These are phyloP conservation scores for Boletus eberwhitei DNA, from an alignment of 768 basidiomycete species.

Conservation along the genomic window DNA sequence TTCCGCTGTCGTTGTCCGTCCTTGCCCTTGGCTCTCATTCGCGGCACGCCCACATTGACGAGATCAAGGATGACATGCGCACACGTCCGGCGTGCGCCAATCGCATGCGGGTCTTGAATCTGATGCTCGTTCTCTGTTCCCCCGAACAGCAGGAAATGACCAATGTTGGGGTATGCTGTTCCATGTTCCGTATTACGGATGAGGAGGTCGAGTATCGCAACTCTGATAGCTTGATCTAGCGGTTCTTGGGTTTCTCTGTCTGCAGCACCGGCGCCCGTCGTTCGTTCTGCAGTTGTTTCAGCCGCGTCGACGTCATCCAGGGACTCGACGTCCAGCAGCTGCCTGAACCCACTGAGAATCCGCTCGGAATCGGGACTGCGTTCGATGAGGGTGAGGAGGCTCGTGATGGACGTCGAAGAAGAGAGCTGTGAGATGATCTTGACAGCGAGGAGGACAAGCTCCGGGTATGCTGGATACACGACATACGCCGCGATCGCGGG, in stretches of 20 bases:
- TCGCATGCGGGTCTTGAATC: conserved; percentile 76
- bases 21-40: conserved; percentile 44
- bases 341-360: conserved; percentile 76
- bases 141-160: conserved; percentile 85
- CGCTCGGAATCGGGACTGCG: conserved; percentile 81
- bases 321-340: conserved; percentile 60
- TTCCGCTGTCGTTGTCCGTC: conserved; percentile 33
- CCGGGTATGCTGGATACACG: conserved; percentile 60
- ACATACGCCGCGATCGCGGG: conserved; percentile 84
- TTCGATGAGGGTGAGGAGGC: conserved; percentile 74
- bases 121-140: conserved; percentile 53
- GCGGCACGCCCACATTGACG: conserved; percentile 68
- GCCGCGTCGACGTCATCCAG: conserved; percentile 57
- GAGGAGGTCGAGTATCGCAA: conserved; percentile 78
- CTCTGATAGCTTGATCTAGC: conserved; percentile 65
- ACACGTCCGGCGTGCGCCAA: conserved; percentile 65
- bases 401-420: conserved; percentile 61
- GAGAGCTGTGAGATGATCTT: conserved; percentile 73
- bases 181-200: conserved; percentile 67
- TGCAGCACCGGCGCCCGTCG: conserved; percentile 73
- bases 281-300: conserved; percentile 57
- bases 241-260: conserved; percentile 43
- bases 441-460: conserved; percentile 72
- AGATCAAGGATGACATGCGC: conserved; percentile 80
- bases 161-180: conserved; percentile 73